Evolutionary conservation across 495 filamentous ascomycete genomes (phyloP).

Genomic region (Aspergillus egyptiacus): DNA sequence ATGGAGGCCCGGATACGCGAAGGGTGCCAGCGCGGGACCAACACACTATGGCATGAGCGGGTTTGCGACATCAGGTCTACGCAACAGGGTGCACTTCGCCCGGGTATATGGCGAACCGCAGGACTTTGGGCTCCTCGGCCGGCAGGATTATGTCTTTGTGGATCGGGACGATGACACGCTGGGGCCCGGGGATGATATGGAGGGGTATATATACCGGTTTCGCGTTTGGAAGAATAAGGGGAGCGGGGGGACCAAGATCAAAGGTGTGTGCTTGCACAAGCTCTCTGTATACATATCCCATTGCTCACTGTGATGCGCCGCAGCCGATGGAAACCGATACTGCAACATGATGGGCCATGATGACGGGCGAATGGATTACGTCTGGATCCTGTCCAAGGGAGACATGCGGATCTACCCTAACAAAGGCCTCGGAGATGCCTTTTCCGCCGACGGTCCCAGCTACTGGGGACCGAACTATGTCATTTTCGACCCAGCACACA

Average conservation of each 20-base stretch:
- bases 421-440: not conserved
- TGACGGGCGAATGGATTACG: constrained; percentile 1
- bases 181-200: not conserved
- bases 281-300: not conserved
- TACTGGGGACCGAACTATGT: not conserved
- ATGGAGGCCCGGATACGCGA: not conserved
- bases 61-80: not conserved
- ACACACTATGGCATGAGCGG: not conserved
- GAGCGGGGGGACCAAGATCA: not conserved
- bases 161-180: not conserved
- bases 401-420: not conserved
- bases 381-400: constrained; percentile 2
- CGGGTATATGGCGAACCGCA: not conserved
- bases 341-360: constrained; percentile 8
- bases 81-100: not conserved
- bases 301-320: not conserved
- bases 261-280: not conserved
- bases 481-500: not conserved
- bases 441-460: not conserved
- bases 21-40: not conserved
- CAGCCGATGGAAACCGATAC: constrained; percentile 2
- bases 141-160: not conserved
- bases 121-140: not conserved
- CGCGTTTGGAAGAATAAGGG: constrained; percentile 5
- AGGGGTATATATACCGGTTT: not conserved